These are phyloP conservation scores for Diaporthe aspalathi DNA, from an alignment of 2,329 filamentous ascomycete species.

Conservation along the genomic window DNA sequence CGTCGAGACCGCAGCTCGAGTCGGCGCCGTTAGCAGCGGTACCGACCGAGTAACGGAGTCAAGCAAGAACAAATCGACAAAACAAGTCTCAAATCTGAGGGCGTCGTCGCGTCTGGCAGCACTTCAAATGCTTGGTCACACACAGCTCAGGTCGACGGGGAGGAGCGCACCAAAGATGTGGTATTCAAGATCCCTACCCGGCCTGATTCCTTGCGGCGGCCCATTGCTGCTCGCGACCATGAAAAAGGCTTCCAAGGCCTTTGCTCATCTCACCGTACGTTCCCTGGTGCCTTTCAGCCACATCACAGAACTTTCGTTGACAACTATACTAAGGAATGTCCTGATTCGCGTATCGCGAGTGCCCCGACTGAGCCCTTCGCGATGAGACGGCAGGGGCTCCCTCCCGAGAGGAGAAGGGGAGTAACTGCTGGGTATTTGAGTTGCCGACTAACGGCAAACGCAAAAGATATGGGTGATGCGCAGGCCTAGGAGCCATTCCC, in stretches of 20 bases:
- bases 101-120: not conserved
- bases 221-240: not conserved
- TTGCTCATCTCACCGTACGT: not conserved
- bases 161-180: not conserved
- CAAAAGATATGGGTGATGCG: not conserved
- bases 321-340: not conserved
- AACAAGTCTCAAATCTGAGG: not conserved
- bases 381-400: not conserved
- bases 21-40: conserved; percentile 38
- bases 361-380: conserved; percentile 6
- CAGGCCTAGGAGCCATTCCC: not conserved
- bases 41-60: not conserved
- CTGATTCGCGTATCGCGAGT: not conserved
- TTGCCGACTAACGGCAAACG: not conserved
- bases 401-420: not conserved
- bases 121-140: not conserved
- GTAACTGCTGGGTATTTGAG: not conserved
- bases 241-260: not conserved
- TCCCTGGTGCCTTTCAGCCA: not conserved
- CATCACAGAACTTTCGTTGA: conserved; percentile 5
- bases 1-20: conserved; percentile 38
- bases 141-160: not conserved
- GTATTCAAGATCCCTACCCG: not conserved
- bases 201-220: conserved; percentile 4
- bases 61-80: not conserved